Evolutionary conservation across 768 basidiomycete genomes (phyloP).

Genomic region (Hortiboletus flavorubellus): DNA sequence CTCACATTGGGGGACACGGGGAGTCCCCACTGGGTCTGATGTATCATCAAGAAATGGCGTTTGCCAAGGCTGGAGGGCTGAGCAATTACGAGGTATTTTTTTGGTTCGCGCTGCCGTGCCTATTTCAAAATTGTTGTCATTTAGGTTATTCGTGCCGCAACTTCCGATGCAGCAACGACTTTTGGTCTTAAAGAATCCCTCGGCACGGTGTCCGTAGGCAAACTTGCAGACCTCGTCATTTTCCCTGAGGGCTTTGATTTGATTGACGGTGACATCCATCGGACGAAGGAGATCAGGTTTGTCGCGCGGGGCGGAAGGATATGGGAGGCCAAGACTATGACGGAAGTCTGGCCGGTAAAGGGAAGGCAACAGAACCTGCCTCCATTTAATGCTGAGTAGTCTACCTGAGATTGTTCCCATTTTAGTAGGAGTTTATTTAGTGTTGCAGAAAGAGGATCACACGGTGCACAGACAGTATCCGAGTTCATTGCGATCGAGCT

Average conservation of each 20-base stretch:
- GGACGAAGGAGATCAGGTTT: constrained; percentile 48
- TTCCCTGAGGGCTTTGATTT: constrained; percentile 62
- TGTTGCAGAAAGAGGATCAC: background rate
- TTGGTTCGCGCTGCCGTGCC: background rate
- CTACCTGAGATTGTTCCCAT: background rate
- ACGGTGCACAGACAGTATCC: background rate
- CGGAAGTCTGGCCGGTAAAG: constrained; percentile 67
- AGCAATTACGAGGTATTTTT: constrained; percentile 61
- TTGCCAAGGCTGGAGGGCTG: constrained; percentile 59
- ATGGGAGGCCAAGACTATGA: constrained; percentile 66
- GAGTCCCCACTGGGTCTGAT: constrained; percentile 70
- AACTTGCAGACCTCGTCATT: constrained; percentile 69
- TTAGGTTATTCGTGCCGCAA: constrained; percentile 68
- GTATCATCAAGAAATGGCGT: constrained; percentile 74
- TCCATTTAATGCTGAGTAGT: constrained; percentile 51
- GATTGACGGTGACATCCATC: constrained; percentile 47
- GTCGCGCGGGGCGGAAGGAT: constrained; percentile 68
- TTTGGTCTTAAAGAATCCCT: constrained; percentile 60
- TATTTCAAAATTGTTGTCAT: background rate
- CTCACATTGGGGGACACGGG: constrained; percentile 73
- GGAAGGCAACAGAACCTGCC: constrained; percentile 54
- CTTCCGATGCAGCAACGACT: constrained; percentile 59
- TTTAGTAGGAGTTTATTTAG: background rate
- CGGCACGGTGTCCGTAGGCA: constrained; percentile 60
- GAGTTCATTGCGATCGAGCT: background rate